phyloP scores from a whole-genome alignment of 2,329 filamentous ascomycete genomes.

The Sporothrix globosa region DNA sequence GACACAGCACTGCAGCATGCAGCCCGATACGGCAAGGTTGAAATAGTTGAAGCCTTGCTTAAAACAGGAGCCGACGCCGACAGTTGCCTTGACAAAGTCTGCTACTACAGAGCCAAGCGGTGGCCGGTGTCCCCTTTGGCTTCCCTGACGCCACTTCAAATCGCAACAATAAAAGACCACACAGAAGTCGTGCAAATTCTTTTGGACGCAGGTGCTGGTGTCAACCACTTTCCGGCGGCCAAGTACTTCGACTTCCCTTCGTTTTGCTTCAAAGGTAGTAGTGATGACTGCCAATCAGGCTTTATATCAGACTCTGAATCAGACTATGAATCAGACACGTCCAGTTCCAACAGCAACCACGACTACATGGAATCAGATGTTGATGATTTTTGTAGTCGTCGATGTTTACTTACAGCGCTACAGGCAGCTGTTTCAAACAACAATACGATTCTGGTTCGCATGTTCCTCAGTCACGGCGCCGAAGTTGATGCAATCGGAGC shows the following conservation, averaged over 20 bases:
- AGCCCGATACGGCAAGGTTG: not conserved
- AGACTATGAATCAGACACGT: too few species aligned
- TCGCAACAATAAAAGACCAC: not conserved
- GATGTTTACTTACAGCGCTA: not conserved
- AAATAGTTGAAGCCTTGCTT: not conserved
- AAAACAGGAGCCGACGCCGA: slow-evolving; percentile 8
- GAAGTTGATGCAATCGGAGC: not conserved
- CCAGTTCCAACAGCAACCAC: not conserved
- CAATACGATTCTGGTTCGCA: not conserved
- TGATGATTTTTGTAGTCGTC: too few species aligned
- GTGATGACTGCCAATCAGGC: not conserved
- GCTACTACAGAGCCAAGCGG: not conserved
- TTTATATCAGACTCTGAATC: too few species aligned
- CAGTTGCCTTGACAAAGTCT: not conserved
- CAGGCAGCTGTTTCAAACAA: slow-evolving; percentile 3
- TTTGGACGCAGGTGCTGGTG: slow-evolving; percentile 17
- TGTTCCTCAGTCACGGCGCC: not conserved
- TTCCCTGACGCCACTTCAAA: slow-evolving; percentile 1
- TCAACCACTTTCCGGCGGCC: not conserved
- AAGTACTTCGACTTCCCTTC: not conserved
- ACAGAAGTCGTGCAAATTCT: slow-evolving; percentile 8
- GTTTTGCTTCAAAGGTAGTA: not conserved
- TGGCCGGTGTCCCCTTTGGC: not conserved
- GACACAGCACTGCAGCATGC: not conserved
- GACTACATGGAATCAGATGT: not conserved